These are phyloP conservation scores for Calvatia gigantea DNA, from an alignment of 768 basidiomycete species.

Conservation along the genomic window DNA sequence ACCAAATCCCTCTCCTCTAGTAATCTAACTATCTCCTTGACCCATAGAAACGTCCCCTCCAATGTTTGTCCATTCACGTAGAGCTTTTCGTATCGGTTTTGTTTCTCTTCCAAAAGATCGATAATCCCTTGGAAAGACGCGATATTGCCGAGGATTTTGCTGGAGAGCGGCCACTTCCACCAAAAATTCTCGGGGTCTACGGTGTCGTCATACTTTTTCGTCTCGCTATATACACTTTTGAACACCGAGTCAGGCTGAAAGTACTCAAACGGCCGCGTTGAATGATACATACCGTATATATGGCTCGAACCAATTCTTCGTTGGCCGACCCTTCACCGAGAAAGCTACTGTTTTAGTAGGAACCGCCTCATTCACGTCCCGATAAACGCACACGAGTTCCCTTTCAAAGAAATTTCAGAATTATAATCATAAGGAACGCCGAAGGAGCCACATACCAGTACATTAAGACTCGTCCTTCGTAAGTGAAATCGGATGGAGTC, in stretches of 20 bases:
- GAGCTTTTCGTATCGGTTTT: not conserved
- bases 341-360: not conserved
- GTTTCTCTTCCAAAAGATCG: not conserved
- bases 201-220: not conserved
- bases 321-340: not conserved
- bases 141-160: not conserved
- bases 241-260: not conserved
- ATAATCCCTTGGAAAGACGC: not conserved
- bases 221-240: not conserved
- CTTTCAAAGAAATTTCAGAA: not conserved
- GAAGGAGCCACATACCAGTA: not conserved
- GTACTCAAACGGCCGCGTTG: not conserved
- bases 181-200: not conserved
- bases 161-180: not conserved
- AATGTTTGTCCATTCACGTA: not conserved
- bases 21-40: not conserved
- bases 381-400: not conserved
- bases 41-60: not conserved
- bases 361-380: not conserved
- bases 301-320: not conserved
- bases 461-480: not conserved
- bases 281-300: not conserved
- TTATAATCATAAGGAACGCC: not conserved
- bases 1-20: not conserved
- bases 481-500: not conserved